Percentiles rank a stretch among this genome's conserved stretches.
phyloP scores from a whole-genome alignment of 1,139 yeast genomes.

The Kluyveromyces marxianus region DNA sequence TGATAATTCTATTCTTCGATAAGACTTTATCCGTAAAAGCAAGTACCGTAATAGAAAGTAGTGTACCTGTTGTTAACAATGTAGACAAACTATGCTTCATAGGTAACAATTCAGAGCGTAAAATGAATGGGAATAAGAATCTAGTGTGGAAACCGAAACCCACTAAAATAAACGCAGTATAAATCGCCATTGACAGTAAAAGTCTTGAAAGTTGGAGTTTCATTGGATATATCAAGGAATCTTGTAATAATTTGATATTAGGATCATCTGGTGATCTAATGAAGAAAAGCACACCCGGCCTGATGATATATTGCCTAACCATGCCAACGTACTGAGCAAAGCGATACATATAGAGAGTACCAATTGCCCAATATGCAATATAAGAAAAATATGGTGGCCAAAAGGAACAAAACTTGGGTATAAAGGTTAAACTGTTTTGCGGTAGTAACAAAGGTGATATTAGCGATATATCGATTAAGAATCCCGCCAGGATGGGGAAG shows the following conservation, averaged over 20 bases:
- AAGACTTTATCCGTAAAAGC: slow-evolving; percentile 17
- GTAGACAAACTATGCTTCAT: slow-evolving; percentile 16
- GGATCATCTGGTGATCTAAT: slow-evolving; percentile 95
- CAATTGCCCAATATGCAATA: slow-evolving; percentile 58
- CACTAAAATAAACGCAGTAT: slow-evolving; percentile 59
- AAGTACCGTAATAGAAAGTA: slow-evolving; percentile 9
- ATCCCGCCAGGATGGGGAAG: slow-evolving; percentile 85
- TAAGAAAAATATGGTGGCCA: slow-evolving; percentile 23
- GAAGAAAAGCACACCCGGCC: slow-evolving; percentile 87
- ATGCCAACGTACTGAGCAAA: slow-evolving; percentile 84
- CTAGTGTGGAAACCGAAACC: slow-evolving; percentile 63
- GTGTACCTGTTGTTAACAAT: slow-evolving; percentile 3
- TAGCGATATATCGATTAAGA: slow-evolving; percentile 58
- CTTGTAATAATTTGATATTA: slow-evolving; percentile 79
- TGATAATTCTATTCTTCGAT: slow-evolving; percentile 23
- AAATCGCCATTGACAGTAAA: slow-evolving; percentile 66
- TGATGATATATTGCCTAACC: slow-evolving; percentile 62
- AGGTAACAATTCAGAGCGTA: slow-evolving; percentile 23
- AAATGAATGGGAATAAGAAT: slow-evolving; percentile 30
- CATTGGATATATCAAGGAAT: slow-evolving; percentile 74
- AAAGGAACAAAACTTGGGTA: slow-evolving; percentile 13
- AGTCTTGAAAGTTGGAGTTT: slow-evolving; percentile 66
- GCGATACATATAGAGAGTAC: slow-evolving; percentile 80
- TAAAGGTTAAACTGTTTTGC: slow-evolving; percentile 26
- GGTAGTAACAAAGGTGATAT: slow-evolving; percentile 44